A percentile compares a stretch with the other conserved stretches of the same genome.
Conservation (phyloP, 768 basidiomycete genomes). For the Russula lepida region DNA sequence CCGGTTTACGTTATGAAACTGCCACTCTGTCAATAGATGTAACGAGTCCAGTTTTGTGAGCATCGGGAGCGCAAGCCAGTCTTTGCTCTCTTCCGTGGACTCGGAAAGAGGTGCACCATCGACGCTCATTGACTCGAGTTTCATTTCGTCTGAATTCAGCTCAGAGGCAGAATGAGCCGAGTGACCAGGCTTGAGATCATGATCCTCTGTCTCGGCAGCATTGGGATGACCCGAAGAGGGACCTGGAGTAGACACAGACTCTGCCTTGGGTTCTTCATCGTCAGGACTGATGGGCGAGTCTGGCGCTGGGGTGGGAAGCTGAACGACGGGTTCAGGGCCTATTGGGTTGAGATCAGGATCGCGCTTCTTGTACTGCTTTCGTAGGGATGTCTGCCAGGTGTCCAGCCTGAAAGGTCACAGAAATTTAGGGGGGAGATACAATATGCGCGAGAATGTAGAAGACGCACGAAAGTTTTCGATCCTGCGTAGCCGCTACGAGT, state of each 20-base stretch:
- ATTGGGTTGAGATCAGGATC: constrained; percentile 65
- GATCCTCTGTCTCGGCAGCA: not conserved
- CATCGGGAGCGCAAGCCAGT: constrained; percentile 69
- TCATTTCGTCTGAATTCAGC: not conserved
- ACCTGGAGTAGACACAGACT: constrained; percentile 7
- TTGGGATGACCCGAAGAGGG: not conserved
- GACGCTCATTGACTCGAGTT: constrained; percentile 5
- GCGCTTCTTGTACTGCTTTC: constrained; percentile 69
- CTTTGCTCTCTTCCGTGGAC: constrained; percentile 36
- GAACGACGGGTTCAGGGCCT: constrained; percentile 44
- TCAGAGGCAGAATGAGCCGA: not conserved
- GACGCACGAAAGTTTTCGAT: constrained; percentile 69
- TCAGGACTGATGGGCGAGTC: constrained; percentile 20
- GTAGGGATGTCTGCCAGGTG: constrained; percentile 72
- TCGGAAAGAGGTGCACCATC: constrained; percentile 9
- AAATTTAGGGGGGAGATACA: not conserved
- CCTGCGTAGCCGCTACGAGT: constrained; percentile 66
- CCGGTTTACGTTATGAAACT: constrained; percentile 70
- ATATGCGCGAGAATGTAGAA: constrained; percentile 17
- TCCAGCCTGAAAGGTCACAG: constrained; percentile 40
- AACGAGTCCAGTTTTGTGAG: constrained; percentile 66
- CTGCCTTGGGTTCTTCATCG: constrained; percentile 21
- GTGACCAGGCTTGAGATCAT: not conserved
- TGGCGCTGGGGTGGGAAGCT: constrained; percentile 20
- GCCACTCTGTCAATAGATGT: constrained; percentile 74